Percentiles rank a stretch among this genome's conserved stretches.
phyloP scores from a whole-genome alignment of 352 stramenopile genomes.

The Bremia lactucae region DNA sequence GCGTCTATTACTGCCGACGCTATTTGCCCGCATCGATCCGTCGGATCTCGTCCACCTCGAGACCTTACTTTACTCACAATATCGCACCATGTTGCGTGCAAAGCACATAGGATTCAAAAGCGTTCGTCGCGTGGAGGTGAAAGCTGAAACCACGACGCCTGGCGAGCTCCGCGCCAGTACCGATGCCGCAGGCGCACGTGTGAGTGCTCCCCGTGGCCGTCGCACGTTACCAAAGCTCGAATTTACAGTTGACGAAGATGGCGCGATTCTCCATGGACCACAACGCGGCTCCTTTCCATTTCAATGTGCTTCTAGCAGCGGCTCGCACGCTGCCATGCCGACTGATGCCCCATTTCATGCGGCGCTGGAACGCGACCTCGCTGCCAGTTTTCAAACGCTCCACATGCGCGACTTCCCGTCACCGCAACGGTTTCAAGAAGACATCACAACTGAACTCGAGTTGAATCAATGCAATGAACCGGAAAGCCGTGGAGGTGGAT shows the following conservation, averaged over 20 bases:
- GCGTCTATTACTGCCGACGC: slow-evolving; percentile 1
- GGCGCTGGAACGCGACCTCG: slow-evolving; percentile 28
- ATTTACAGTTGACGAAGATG: slow-evolving; percentile 78
- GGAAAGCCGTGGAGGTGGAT: slow-evolving; percentile 3
- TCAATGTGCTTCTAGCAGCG: slow-evolving; percentile 6
- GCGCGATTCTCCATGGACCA: slow-evolving; percentile 62
- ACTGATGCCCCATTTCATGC: slow-evolving; percentile 16
- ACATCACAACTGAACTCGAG: slow-evolving; percentile 3
- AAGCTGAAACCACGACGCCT: slow-evolving; percentile 76
- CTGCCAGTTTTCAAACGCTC: slow-evolving; percentile 40
- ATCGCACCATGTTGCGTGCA: slow-evolving; percentile 41
- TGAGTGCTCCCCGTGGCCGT: slow-evolving; percentile 46
- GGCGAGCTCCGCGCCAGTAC: slow-evolving; percentile 65
- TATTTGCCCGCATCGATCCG: slow-evolving; percentile 4
- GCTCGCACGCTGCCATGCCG: slow-evolving; percentile 5
- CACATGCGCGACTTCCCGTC: slow-evolving; percentile 46
- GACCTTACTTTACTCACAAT: not conserved
- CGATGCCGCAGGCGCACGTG: slow-evolving; percentile 47
- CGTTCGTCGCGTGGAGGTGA: slow-evolving; percentile 73
- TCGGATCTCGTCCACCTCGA: slow-evolving; percentile 1
- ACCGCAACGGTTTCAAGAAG: slow-evolving; percentile 3
- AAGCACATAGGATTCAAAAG: slow-evolving; percentile 81
- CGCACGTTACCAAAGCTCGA: slow-evolving; percentile 75
- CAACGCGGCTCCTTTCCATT: slow-evolving; percentile 44
- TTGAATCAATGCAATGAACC: slow-evolving; percentile 4